A percentile compares a stretch with the other conserved stretches of the same genome.
Conservation (phyloP, 139 green algal genomes). For the Tetradesmus obliquus region DNA sequence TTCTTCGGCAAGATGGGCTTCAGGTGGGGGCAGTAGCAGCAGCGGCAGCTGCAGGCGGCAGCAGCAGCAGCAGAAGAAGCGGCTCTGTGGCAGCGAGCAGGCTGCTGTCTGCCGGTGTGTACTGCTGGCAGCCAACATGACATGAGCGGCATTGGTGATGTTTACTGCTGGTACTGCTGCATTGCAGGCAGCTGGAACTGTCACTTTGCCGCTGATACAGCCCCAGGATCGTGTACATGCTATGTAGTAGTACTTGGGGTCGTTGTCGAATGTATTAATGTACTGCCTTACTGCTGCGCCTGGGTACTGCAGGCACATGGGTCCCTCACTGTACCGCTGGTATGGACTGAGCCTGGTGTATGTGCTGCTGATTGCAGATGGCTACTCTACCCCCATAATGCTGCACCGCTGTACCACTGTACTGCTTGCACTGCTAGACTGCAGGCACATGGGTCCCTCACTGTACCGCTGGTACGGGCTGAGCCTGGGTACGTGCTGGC, state of each 20-base stretch:
- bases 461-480: constrained; percentile 33
- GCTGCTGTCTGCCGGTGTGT: no score
- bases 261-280: no score
- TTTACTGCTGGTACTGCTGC: not conserved
- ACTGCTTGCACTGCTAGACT: not conserved
- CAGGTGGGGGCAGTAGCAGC: not conserved
- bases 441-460: constrained; percentile 14
- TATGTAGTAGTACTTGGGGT: no score
- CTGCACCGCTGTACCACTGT: no score
- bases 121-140: not conserved
- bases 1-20: constrained; percentile 43
- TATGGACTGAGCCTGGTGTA: constrained; percentile 35
- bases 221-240: no score
- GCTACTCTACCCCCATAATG: no score
- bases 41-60: not conserved
- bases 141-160: not conserved
- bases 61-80: not conserved
- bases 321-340: constrained; percentile 4
- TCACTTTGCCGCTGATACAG: no score
- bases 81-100: no score
- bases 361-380: no score
- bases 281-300: no score
- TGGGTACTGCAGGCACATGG: constrained; percentile 16
- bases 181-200: not conserved
- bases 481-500: constrained; percentile 33